Evolutionary conservation across 805 yeast genomes (phyloP), one percentile per base, ranked within the genome.

Genomic region (Ogataea henricii): DNA sequence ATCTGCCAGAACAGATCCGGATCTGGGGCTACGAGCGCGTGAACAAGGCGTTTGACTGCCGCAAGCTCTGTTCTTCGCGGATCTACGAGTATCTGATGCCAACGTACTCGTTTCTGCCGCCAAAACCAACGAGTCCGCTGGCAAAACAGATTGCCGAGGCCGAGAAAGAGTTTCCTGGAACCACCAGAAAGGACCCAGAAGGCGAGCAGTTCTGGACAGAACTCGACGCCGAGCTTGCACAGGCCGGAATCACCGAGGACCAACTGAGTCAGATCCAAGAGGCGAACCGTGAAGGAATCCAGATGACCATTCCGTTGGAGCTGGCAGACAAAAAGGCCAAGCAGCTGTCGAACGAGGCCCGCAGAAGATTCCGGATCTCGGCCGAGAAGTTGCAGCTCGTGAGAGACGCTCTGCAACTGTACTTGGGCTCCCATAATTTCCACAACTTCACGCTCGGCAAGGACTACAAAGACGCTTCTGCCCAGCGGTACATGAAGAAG

Each of bases 21-120:
- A 77, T 94, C 10, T 94, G 98, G 98, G 97, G 96, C 17, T 82
- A 85, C 52, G 88, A 84, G 64, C 78, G 98, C 59, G 86, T 88
- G 9, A 91, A 91, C 66, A 88, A 89, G 60, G 81, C 91, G 0
- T 94, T 94, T 67, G 98, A 94, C 66, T 90, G 97, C 68, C 78
- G 98, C 56, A 90, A 89, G 65, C 81, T 90, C 86, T 94, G 99
- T 71, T 85, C 94, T 2, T 89, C 97, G n/a, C 81, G 99, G 65
- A 77, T 95, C 52, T 94, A 94, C 66, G 99, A 94, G 71, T 94
- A 94, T 64, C 69, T 94, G 59, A 76, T 94, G 63, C 99, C 99
- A 35, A 88, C 96, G 0, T 91, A 89, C 65, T 81, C 96, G 1
- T 80, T 94, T 53, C 71, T 94, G 47, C 94, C 96, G 8, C 97